phyloP scores from a whole-genome alignment of 1,284 basidiomycete genomes.

The Flammula alnicola region DNA sequence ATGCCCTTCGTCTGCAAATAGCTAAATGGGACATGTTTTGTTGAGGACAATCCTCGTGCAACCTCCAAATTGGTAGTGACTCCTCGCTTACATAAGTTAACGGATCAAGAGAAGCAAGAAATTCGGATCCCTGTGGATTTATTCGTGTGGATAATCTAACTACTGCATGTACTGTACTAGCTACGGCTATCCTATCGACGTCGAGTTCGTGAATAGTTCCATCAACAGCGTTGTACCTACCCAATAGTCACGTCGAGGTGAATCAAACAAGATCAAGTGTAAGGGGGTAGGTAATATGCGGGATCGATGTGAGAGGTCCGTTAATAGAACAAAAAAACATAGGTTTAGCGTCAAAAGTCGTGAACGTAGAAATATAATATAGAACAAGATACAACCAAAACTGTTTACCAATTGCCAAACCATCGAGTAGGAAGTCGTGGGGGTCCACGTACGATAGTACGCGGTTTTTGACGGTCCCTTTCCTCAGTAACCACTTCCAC shows the following conservation, averaged over 20 bases:
- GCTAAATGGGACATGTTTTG: slow-evolving; percentile 17
- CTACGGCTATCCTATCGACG: slow-evolving; percentile 28
- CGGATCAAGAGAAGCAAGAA: not conserved
- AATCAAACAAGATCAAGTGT: not conserved
- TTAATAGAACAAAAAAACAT: slow-evolving; percentile 20
- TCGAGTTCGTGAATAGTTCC: slow-evolving; percentile 22
- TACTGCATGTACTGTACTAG: slow-evolving; percentile 33
- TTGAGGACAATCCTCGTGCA: not conserved
- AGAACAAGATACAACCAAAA: slow-evolving; percentile 24
- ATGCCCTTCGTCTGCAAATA: slow-evolving; percentile 16
- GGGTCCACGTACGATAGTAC: slow-evolving; percentile 30
- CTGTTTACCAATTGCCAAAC: slow-evolving; percentile 32
- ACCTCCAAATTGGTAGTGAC: not conserved
- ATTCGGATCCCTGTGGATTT: slow-evolving; percentile 25
- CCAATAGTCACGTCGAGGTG: not conserved
- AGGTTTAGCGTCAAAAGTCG: slow-evolving; percentile 25
- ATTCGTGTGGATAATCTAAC: slow-evolving; percentile 25
- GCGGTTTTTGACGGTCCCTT: slow-evolving; percentile 39
- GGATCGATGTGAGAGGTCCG: slow-evolving; percentile 15
- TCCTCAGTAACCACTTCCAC: slow-evolving; percentile 69
- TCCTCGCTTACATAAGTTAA: slow-evolving; percentile 1
- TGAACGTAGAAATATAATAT: slow-evolving; percentile 26
- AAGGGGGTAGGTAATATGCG: slow-evolving; percentile 4
- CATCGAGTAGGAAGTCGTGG: slow-evolving; percentile 29
- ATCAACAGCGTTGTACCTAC: slow-evolving; percentile 4